phyloP scores from a whole-genome alignment of 768 basidiomycete genomes.

The Psilocybe azurescens region DNA sequence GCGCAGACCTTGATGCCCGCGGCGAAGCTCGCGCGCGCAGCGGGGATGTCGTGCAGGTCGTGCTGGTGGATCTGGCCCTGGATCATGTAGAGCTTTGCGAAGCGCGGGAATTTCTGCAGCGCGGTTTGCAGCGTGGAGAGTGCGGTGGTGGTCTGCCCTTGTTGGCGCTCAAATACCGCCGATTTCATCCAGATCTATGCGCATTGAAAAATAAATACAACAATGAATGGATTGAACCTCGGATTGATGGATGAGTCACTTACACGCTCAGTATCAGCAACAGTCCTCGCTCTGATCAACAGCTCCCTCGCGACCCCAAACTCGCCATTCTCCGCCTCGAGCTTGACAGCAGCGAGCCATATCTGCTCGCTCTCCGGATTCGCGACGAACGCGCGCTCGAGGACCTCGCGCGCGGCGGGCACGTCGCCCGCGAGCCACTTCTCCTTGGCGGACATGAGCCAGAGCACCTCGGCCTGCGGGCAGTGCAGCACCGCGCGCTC shows the following conservation, averaged over 20 bases:
- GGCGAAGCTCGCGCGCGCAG: constrained; percentile 81
- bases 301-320: constrained; percentile 85
- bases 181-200: constrained; percentile 99
- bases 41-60: constrained; percentile 53
- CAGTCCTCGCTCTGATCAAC: constrained; percentile 85
- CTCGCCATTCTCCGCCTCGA: constrained; percentile 96
- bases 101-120: constrained; percentile 84
- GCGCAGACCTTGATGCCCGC: constrained; percentile 88
- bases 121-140: constrained; percentile 78
- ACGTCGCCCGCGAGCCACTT: constrained; percentile 93
- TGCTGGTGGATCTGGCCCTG: constrained; percentile 87
- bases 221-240: not conserved
- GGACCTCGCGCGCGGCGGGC: constrained; percentile 85
- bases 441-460: constrained; percentile 99
- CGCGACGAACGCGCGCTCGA: constrained; percentile 89
- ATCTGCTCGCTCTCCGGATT: constrained; percentile 98
- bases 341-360: constrained; percentile 96
- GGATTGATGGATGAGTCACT: constrained; percentile 28
- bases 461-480: constrained; percentile 94
- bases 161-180: constrained; percentile 92
- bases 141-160: constrained; percentile 74
- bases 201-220: not conserved
- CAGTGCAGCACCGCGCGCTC: constrained; percentile 86
- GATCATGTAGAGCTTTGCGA: constrained; percentile 95
- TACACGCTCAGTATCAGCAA: constrained; percentile 92